Base-by-base conservation (phyloP, 371 early-diverging fungal species). In the Funneliformis caledonium region DNA sequence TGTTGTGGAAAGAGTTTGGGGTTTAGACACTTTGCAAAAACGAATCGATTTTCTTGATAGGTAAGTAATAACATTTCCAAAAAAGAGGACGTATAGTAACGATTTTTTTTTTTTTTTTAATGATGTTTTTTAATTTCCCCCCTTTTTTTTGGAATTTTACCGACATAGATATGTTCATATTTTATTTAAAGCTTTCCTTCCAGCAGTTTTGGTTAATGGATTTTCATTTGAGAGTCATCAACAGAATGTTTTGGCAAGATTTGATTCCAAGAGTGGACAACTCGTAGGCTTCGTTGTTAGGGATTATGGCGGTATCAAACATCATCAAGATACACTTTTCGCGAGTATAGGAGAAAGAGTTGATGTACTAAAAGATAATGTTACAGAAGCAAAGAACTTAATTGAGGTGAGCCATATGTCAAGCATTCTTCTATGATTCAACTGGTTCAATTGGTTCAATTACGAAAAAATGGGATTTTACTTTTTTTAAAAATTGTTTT, bases 271-370 rank as follows among this genome's bases (percentile, higher is more conserved):
- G 52, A 88, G 91, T 1, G 90, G 91, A 50, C 81, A 87, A 64
- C 84, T 93, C 16, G 85, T 85, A 70, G 93, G 93, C 26, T 93
- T 94, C 83, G 86, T 91, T 12, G 87, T 91, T 70, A 91, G 94
- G 70, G 94, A 94, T 83, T 94, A 92, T 88, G 94, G 94, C 82
- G 94, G 94, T 52, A 85, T 93, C 61, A 92, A 89, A 83, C 88
- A 88, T 6, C 91, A 93, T 75, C 87, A 83, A 33, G 86, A 87
- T 43, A 91, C 90, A 19, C 85, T 93, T 33, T 80, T 81, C 33
- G 62, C 81, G 31, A 82, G 89, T 7, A 84, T 84, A 42, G 89
- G 88, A 61, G 82, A 84, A 37, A 81, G 88, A 47, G 82, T 91
- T 43, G 88, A 91, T 50, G 88, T 91, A 56, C 82, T 92, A 31